phyloP scores from a whole-genome alignment of 2,329 filamentous ascomycete genomes.

The Paracoccidioides lutzii region DNA sequence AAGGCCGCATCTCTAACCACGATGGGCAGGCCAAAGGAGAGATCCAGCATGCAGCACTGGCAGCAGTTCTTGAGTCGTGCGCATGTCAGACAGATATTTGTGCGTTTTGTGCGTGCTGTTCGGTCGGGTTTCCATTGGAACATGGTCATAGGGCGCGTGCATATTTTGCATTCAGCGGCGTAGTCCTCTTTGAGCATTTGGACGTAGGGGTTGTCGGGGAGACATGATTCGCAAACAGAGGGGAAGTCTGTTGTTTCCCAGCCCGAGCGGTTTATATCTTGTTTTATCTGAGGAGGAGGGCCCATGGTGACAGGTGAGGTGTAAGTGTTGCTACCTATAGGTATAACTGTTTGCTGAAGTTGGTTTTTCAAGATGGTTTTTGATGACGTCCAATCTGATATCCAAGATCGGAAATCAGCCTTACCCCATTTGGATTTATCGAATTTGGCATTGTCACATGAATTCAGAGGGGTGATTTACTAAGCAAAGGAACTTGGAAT shows the following conservation, averaged over 20 bases:
- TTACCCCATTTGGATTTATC: neutral
- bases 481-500: neutral
- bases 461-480: neutral
- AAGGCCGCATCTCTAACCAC: conserved; percentile 89
- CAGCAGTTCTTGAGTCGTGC: conserved; percentile 97
- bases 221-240: conserved; percentile 62
- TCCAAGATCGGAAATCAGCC: neutral
- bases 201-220: conserved; percentile 93
- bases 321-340: neutral
- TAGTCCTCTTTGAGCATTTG: conserved; percentile 98
- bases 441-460: neutral
- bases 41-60: conserved; percentile 95
- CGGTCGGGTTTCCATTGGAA: conserved; percentile 93
- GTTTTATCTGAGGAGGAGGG: conserved; percentile 81
- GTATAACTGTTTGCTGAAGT: neutral
- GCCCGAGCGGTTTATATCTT: conserved; percentile 86
- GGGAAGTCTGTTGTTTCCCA: conserved; percentile 63
- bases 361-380: neutral
- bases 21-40: conserved; percentile 90
- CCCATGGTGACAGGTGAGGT: conserved; percentile 12
- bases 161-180: conserved; percentile 75
- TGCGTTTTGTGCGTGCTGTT: conserved; percentile 80
- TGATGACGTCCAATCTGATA: no score
- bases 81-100: conserved; percentile 92
- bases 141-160: conserved; percentile 88